These are phyloP conservation scores for Goniomonas avonlea DNA, from an alignment of 78 protist genomes.

Conservation along the genomic window DNA sequence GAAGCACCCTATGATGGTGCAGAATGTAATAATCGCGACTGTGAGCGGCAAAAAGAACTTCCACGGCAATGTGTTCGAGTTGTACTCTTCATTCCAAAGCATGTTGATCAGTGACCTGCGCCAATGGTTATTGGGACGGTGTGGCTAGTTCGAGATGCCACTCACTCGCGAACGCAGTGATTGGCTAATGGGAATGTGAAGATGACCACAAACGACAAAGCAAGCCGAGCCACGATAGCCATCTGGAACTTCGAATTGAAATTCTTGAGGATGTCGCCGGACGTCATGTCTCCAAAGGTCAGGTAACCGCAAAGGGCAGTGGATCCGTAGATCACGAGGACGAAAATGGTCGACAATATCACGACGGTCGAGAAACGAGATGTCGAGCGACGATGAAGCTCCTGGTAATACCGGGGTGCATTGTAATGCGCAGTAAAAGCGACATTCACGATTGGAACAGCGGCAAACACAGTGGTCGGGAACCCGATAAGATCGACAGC, in stretches of 20 bases:
- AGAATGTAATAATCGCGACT: no score
- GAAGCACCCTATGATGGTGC: no score
- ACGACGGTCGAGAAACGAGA: neutral
- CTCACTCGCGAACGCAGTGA: constrained; percentile 6
- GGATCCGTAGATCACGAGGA: neutral
- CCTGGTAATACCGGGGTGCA: constrained; percentile 9
- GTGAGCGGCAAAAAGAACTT: neutral
- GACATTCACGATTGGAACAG: constrained; percentile 9
- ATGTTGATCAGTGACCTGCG: no score
- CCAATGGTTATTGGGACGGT: no score
- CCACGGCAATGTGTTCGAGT: neutral
- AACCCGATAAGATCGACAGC: no score
- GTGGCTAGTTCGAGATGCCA: no score
- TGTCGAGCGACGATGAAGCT: constrained; percentile 3
- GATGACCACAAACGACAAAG: neutral
- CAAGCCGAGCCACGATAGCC: neutral
- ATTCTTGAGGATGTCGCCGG: neutral
- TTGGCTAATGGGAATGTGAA: constrained; percentile 20
- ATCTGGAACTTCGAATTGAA: neutral
- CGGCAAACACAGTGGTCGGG: no score
- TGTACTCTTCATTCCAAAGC: no score
- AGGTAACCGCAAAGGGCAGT: constrained; percentile 8
- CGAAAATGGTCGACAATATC: neutral
- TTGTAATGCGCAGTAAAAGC: constrained; percentile 14
- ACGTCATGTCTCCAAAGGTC: neutral